Evolutionary conservation across 129 eudicot genomes (phyloP).

Genomic region (Pulicaria dysenterica): DNA sequence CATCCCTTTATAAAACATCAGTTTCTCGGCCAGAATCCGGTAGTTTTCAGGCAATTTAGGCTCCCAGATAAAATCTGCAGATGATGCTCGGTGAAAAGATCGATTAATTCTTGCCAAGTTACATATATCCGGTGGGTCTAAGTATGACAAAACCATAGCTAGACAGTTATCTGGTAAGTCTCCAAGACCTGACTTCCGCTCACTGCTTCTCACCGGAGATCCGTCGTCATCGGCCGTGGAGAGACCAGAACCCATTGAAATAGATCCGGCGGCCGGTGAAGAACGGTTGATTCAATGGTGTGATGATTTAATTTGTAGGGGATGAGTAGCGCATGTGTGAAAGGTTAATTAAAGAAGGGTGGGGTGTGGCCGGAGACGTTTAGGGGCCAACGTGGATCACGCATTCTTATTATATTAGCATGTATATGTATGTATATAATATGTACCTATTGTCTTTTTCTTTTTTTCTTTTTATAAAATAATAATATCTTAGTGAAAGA

Average conservation of each 20-base stretch:
- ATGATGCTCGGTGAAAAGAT: constrained; percentile 56
- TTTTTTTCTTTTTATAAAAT: too few relatives aligned
- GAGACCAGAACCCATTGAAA: constrained; percentile 53
- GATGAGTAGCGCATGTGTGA: constrained; percentile 22
- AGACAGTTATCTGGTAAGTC: constrained; percentile 77
- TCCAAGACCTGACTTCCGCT: constrained; percentile 39
- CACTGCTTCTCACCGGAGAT: neutral
- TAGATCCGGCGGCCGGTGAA: neutral
- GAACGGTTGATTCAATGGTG: neutral
- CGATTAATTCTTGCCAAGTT: constrained; percentile 44
- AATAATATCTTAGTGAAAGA: too few relatives aligned
- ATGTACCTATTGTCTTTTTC: too few relatives aligned
- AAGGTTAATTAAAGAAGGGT: constrained; percentile 20
- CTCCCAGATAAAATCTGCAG: constrained; percentile 75
- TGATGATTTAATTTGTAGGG: constrained; percentile 11
- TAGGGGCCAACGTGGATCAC: constrained; percentile 40
- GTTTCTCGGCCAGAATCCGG: constrained; percentile 46
- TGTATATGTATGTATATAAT: neutral
- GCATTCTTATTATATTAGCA: constrained; percentile 37
- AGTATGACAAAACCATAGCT: constrained; percentile 49
- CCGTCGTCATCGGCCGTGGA: constrained; percentile 26
- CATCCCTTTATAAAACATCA: constrained; percentile 28
- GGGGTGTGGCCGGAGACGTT: constrained; percentile 35
- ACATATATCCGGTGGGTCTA: constrained; percentile 68
- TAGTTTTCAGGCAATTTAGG: constrained; percentile 66